A percentile compares a stretch with the other conserved stretches of the same genome.
phyloP scores from a whole-genome alignment of 345 rosid genomes.

The Streptanthus diversifolius region DNA sequence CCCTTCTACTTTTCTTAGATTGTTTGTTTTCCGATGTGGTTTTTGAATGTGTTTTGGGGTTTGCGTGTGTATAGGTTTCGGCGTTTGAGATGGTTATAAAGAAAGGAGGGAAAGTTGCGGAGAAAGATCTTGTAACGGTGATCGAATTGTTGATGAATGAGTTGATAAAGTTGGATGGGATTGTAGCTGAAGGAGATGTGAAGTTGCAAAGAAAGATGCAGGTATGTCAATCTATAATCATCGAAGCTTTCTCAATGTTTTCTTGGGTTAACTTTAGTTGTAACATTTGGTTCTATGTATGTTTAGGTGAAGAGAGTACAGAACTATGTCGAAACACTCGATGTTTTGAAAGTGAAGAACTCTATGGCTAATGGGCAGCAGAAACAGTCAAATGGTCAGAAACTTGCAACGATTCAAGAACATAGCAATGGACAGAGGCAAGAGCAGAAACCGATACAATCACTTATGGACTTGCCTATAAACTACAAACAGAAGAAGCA shows the following conservation, averaged over 20 bases:
- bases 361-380: conserved; percentile 50
- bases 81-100: conserved; percentile 61
- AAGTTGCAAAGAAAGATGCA: conserved; percentile 96
- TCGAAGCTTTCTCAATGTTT: not conserved
- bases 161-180: conserved; percentile 80
- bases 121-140: conserved; percentile 58
- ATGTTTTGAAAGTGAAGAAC: conserved; percentile 79
- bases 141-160: conserved; percentile 92
- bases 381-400: conserved; percentile 43
- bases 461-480: conserved; percentile 45
- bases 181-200: conserved; percentile 81
- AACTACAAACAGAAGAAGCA: conserved; percentile 38
- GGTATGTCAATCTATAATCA: conserved; percentile 37
- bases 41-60: not conserved
- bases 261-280: not conserved
- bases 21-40: not conserved
- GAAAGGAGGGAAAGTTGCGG: conserved; percentile 79
- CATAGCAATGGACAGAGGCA: conserved; percentile 30
- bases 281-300: not conserved
- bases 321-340: conserved; percentile 82
- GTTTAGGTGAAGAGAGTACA: conserved; percentile 89
- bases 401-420: conserved; percentile 36
- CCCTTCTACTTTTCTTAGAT: not conserved
- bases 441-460: conserved; percentile 39
- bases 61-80: conserved; percentile 56